phyloP scores from a whole-genome alignment of 345 rosid species.

The Rubroshorea leprosula region DNA sequence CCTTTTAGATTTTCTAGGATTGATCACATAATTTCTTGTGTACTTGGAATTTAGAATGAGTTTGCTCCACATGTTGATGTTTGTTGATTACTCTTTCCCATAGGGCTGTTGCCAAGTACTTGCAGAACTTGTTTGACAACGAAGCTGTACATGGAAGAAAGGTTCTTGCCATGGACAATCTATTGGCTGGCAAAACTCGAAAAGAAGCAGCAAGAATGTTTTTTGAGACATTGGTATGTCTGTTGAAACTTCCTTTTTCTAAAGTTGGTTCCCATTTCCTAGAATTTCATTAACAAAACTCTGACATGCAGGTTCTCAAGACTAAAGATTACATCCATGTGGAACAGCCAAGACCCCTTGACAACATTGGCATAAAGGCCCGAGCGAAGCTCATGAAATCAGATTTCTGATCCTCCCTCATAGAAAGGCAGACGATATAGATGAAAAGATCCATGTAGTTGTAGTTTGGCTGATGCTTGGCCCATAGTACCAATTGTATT shows the following conservation, averaged over 20 bases:
- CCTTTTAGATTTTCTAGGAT: no score
- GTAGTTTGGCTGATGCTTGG: constrained; percentile 11
- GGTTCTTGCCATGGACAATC: constrained; percentile 53
- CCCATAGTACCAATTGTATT: not conserved
- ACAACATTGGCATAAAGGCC: constrained; percentile 57
- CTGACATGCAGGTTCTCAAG: constrained; percentile 88
- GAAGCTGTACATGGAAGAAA: constrained; percentile 59
- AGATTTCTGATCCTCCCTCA: constrained; percentile 40
- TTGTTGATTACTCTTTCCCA: constrained; percentile 10
- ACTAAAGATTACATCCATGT: constrained; percentile 89
- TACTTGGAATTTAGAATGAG: not conserved
- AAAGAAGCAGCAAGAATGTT: constrained; percentile 99
- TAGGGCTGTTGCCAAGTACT: constrained; percentile 94
- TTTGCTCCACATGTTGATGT: constrained; percentile 4
- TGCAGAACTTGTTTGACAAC: constrained; percentile 61
- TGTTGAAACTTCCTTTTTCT: constrained; percentile 8
- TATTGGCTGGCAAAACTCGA: constrained; percentile 86
- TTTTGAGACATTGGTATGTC: constrained; percentile 89
- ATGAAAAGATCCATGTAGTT: constrained; percentile 20
- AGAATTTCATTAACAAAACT: not conserved
- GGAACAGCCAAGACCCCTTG: constrained; percentile 73
- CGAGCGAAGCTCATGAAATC: constrained; percentile 81
- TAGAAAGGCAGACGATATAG: constrained; percentile 18
- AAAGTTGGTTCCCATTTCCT: not conserved
- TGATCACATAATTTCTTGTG: not conserved